phyloP scores from a whole-genome alignment of 2,329 filamentous ascomycete species.

The Aaosphaeria arxii region DNA sequence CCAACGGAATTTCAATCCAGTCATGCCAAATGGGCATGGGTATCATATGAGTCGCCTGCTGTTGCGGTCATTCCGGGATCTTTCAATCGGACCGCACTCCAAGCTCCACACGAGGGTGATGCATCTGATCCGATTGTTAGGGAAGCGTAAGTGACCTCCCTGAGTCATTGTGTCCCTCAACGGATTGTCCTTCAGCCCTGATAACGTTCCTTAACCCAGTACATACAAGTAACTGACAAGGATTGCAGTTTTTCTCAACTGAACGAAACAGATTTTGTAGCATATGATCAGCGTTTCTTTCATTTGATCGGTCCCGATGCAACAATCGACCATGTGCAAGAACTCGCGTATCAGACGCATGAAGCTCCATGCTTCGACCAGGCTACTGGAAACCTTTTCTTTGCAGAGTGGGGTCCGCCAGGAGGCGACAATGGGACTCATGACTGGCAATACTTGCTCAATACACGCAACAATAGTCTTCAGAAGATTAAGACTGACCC shows the following conservation, averaged over 20 bases:
- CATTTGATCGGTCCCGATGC: conserved; percentile 11
- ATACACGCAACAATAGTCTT: conserved; percentile 4
- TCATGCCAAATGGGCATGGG: conserved; percentile 7
- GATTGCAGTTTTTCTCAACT: not conserved
- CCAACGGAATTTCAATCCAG: not conserved
- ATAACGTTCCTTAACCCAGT: too few relatives aligned
- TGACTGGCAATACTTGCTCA: conserved; percentile 9
- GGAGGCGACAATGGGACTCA: conserved; percentile 9
- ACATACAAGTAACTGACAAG: not conserved
- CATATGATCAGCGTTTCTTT: conserved; percentile 13
- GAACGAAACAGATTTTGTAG: conserved; percentile 13
- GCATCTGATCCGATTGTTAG: conserved; percentile 1
- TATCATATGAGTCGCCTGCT: conserved; percentile 5
- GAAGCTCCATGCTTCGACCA: conserved; percentile 12
- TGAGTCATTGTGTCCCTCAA: too few relatives aligned
- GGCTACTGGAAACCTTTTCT: conserved; percentile 8
- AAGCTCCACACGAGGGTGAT: conserved; percentile 5
- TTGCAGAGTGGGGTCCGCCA: conserved; percentile 10
- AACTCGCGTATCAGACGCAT: conserved; percentile 9
- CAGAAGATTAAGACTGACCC: conserved; percentile 8
- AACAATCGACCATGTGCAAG: conserved; percentile 7
- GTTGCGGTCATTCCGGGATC: conserved; percentile 4
- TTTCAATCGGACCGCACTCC: conserved; percentile 8
- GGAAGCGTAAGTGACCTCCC: conserved; percentile 1
- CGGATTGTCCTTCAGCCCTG: too few relatives aligned